Conservation (phyloP, 2,329 filamentous ascomycete species). For the Pseudocercospora eumusae region DNA sequence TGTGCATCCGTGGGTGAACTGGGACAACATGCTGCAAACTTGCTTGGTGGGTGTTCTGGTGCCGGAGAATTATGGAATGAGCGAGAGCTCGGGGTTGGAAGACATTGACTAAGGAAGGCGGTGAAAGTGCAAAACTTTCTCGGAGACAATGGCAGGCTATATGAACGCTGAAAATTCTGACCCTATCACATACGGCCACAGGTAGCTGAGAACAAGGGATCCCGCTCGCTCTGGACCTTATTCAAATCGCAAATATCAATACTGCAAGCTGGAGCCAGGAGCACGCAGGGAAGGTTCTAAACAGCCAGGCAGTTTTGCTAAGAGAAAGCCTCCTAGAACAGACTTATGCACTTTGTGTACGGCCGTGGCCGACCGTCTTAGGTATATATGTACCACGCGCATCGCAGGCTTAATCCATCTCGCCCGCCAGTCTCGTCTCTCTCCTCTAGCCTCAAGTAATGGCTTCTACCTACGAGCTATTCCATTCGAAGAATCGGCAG, state of each 20-base stretch:
- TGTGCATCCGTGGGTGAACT: constrained; percentile 68
- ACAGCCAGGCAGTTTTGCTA: not conserved
- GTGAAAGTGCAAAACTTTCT: not conserved
- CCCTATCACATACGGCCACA: constrained; percentile 4
- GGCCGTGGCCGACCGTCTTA: not conserved
- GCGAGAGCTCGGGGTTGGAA: constrained; percentile 47
- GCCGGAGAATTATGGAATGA: constrained; percentile 51
- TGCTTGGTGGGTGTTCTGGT: constrained; percentile 65
- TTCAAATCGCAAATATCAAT: not conserved
- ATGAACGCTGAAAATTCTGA: not conserved
- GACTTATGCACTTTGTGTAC: not conserved
- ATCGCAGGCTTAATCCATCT: not conserved
- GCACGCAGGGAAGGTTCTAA: no score
- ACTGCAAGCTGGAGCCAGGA: not conserved
- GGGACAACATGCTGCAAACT: constrained; percentile 65
- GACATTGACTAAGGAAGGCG: constrained; percentile 58
- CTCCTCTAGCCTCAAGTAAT: not conserved
- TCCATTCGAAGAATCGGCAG: not conserved
- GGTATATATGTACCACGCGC: not conserved
- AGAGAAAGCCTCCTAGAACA: not conserved
- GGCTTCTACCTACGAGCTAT: not conserved
- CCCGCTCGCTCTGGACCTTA: not conserved
- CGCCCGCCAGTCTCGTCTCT: not conserved
- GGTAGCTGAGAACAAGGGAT: constrained; percentile 3
- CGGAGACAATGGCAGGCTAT: not conserved